These are phyloP conservation scores for Beauveria bassiana DNA, from an alignment of 2,329 filamentous ascomycete genomes.

Conservation along the genomic window DNA sequence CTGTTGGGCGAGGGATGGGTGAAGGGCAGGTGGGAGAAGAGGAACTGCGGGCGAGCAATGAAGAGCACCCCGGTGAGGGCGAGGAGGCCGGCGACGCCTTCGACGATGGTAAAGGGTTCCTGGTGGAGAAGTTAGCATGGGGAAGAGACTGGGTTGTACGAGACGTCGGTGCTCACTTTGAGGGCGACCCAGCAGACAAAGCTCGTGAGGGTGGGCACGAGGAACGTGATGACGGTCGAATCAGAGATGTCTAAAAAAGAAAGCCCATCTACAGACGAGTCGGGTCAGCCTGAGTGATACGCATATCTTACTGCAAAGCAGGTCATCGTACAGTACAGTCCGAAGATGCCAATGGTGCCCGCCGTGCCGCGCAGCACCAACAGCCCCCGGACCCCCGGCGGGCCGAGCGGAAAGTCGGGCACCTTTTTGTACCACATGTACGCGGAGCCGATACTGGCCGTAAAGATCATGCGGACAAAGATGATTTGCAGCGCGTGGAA, in stretches of 20 bases:
- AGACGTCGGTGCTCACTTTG: constrained; percentile 13
- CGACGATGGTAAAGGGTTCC: constrained; percentile 64
- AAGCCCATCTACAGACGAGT: constrained; percentile 25
- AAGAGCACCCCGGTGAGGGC: constrained; percentile 67
- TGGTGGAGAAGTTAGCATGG: constrained; percentile 21
- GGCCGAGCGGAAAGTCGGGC: constrained; percentile 60
- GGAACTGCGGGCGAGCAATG: constrained; percentile 60
- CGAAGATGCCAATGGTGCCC: constrained; percentile 61
- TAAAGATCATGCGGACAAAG: constrained; percentile 34
- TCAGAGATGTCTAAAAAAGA: constrained; percentile 70
- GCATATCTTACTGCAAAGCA: too few relatives aligned
- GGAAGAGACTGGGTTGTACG: too few relatives aligned
- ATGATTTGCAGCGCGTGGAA: constrained; percentile 36
- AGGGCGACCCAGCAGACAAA: constrained; percentile 53
- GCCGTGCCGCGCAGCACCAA: constrained; percentile 56
- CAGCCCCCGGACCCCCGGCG: constrained; percentile 52
- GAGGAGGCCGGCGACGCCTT: constrained; percentile 61
- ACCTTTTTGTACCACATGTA: constrained; percentile 35
- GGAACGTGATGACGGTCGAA: constrained; percentile 72
- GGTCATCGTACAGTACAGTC: constrained; percentile 32
- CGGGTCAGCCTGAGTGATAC: too few relatives aligned
- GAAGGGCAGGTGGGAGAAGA: constrained; percentile 35
- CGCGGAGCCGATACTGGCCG: constrained; percentile 26
- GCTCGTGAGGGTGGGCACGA: constrained; percentile 62
- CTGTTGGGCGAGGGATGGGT: constrained; percentile 13